These are phyloP conservation scores for Trichoderma cornu-damae DNA, from an alignment of 2,329 filamentous ascomycete species.

Conservation along the genomic window DNA sequence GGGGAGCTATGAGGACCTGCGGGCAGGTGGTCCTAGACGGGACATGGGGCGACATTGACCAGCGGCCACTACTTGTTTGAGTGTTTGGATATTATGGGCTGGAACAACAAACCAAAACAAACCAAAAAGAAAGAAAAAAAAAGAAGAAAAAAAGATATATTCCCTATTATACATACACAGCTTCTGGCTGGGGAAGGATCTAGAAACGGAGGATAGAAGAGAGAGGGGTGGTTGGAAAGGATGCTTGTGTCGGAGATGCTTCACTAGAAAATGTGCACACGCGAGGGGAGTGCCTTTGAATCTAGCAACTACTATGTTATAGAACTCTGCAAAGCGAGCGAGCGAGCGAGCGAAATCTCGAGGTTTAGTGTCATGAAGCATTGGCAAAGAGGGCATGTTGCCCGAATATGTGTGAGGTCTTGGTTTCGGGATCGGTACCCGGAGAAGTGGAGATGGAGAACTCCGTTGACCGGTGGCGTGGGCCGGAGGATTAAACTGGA, in stretches of 20 bases:
- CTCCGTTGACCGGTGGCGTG: constrained; percentile 13
- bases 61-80: neutral
- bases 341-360: neutral
- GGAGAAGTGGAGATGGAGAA: constrained; percentile 9
- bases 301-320: constrained; percentile 6
- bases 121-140: too few relatives aligned
- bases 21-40: neutral
- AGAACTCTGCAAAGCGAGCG: neutral
- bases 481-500: neutral
- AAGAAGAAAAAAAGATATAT: neutral
- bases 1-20: neutral
- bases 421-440: constrained; percentile 12
- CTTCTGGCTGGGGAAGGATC: neutral
- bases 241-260: neutral
- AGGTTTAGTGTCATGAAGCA: neutral
- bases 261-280: neutral
- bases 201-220: constrained; percentile 1
- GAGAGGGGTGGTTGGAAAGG: neutral
- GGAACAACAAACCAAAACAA: too few relatives aligned
- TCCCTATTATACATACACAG: neutral
- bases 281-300: neutral
- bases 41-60: neutral
- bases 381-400: neutral
- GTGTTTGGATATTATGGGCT: neutral
- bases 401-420: neutral